Evolutionary conservation across 495 filamentous ascomycete species (phyloP).

Genomic region (Penicillium bialowiezense): DNA sequence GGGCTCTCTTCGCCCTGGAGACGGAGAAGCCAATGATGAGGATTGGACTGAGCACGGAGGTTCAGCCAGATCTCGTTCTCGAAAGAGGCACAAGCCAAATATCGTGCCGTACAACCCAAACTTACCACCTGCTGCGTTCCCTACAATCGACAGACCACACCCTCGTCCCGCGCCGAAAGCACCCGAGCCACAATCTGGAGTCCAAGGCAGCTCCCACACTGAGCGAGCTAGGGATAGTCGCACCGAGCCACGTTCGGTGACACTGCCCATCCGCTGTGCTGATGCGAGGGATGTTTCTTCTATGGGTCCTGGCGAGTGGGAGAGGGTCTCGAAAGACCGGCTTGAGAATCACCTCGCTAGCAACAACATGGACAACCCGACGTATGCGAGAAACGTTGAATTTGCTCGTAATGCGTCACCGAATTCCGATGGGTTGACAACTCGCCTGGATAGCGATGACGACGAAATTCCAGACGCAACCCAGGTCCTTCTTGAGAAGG

Average conservation of each 20-base stretch:
- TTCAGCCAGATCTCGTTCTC: not conserved
- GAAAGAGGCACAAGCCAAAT: not conserved
- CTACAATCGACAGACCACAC: slow-evolving; percentile 29
- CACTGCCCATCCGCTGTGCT: not conserved
- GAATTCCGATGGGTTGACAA: slow-evolving; percentile 11
- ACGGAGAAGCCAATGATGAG: not conserved
- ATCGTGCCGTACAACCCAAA: slow-evolving; percentile 38
- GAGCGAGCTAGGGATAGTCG: too few species aligned
- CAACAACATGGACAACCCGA: slow-evolving; percentile 34
- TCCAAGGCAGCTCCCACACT: not conserved
- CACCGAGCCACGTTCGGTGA: too few species aligned
- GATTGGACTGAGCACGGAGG: not conserved
- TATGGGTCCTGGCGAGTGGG: not conserved
- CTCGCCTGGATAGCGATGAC: slow-evolving; percentile 22
- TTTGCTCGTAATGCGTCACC: slow-evolving; percentile 15
- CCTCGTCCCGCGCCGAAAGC: not conserved
- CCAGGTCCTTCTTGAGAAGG: slow-evolving; percentile 9
- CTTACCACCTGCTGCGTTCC: slow-evolving; percentile 42
- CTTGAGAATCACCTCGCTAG: slow-evolving; percentile 31
- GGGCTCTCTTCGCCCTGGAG: not conserved
- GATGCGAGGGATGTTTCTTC: not conserved
- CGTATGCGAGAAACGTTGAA: slow-evolving; percentile 37
- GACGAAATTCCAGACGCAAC: slow-evolving; percentile 7
- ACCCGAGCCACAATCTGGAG: not conserved
- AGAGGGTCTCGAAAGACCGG: slow-evolving; percentile 12